Percentiles rank a stretch among this genome's conserved stretches.
Evolutionary conservation across 2,329 filamentous ascomycete genomes (phyloP).

Genomic region (Pseudogymnoascus sp.): DNA sequence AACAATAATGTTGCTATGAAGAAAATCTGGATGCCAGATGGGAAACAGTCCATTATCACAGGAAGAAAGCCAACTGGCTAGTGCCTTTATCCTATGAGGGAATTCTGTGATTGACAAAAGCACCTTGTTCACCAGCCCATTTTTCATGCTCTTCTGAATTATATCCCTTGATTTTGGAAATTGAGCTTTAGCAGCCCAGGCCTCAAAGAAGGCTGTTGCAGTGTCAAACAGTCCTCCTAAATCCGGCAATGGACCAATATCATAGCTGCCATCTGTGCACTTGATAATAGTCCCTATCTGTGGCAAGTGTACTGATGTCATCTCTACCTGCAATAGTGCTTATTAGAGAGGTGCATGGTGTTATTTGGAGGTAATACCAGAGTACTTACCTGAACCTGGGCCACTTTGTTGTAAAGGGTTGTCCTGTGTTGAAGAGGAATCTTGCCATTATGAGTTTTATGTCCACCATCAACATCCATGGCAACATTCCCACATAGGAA

Average conservation of each 20-base stretch:
- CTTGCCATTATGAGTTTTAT: background rate
- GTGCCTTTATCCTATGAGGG: background rate
- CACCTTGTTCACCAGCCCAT: conserved; percentile 15
- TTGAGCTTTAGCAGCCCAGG: conserved; percentile 18
- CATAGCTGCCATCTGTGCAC: background rate
- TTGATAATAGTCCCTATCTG: background rate
- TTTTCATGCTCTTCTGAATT: conserved; percentile 13
- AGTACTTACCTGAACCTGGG: background rate
- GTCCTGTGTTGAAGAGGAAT: background rate
- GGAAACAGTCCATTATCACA: conserved; percentile 26
- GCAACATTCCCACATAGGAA: background rate
- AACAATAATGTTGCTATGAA: conserved; percentile 29
- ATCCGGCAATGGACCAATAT: conserved; percentile 17
- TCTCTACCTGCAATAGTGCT: conserved; percentile 16
- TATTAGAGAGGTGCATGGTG: conserved; percentile 46
- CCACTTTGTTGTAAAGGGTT: background rate
- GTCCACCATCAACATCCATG: background rate
- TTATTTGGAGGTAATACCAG: conserved; percentile 34
- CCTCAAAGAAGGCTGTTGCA: conserved; percentile 19
- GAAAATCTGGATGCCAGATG: conserved; percentile 27
- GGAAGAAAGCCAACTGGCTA: conserved; percentile 12
- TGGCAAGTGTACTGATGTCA: conserved; percentile 35
- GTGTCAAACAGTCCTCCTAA: conserved; percentile 22
- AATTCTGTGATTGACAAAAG: conserved; percentile 16
- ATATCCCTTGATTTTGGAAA: conserved; percentile 14